A percentile compares a stretch with the other conserved stretches of the same genome.
Conservation (phyloP, 192 early-diverging fungal species). For the Entophlyctis luteolus region DNA sequence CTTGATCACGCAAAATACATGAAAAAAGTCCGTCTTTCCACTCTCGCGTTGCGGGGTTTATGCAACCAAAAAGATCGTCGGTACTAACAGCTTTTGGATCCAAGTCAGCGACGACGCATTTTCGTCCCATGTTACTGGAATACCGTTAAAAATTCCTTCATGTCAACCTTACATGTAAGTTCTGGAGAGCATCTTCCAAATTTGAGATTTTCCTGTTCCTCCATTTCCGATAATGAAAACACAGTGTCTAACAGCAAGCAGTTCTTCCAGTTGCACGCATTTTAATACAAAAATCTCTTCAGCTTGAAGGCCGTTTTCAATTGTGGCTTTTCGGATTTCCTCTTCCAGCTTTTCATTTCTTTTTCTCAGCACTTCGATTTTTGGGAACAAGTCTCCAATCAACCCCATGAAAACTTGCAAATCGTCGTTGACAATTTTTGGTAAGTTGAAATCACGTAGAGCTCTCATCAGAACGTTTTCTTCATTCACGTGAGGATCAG, state of each 20-base stretch:
- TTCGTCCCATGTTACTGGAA: constrained; percentile 53
- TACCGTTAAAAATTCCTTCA: not conserved
- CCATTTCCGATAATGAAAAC: constrained; percentile 68
- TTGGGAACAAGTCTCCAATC: constrained; percentile 64
- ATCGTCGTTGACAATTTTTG: constrained; percentile 65
- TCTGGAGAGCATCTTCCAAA: constrained; percentile 64
- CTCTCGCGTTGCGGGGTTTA: constrained; percentile 62
- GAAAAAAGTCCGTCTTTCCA: constrained; percentile 70
- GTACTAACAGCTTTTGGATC: constrained; percentile 66
- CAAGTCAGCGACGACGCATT: constrained; percentile 55
- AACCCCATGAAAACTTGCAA: constrained; percentile 64
- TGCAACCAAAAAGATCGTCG: constrained; percentile 65
- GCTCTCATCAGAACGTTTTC: constrained; percentile 66
- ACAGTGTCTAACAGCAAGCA: constrained; percentile 63
- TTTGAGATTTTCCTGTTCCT: constrained; percentile 61
- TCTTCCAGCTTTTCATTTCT: constrained; percentile 57
- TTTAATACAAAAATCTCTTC: constrained; percentile 66
- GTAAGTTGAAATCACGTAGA: constrained; percentile 65
- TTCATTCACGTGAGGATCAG: constrained; percentile 59
- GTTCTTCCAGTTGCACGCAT: constrained; percentile 60
- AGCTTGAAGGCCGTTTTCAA: constrained; percentile 59
- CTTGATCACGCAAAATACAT: constrained; percentile 58
- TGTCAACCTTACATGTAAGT: constrained; percentile 34
- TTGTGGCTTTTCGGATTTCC: constrained; percentile 60
- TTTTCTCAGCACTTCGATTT: constrained; percentile 58